These are phyloP conservation scores for Coniferiporia sulphurascens DNA, from an alignment of 1,284 basidiomycete species.

Conservation along the genomic window DNA sequence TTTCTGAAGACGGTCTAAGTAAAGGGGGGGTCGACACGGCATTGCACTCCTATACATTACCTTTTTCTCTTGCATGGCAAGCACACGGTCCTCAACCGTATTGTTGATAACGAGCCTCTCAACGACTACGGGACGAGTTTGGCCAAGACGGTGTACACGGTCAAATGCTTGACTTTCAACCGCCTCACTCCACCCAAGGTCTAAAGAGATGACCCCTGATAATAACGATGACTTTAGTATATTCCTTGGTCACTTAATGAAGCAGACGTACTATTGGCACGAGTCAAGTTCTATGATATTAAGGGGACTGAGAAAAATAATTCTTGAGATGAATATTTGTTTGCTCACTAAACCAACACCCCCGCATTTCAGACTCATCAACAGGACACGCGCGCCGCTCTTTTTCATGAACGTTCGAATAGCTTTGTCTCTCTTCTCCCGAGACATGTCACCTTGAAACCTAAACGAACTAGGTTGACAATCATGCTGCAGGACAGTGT, in stretches of 20 bases:
- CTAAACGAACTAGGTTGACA: conserved; percentile 25
- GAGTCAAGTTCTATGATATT: conserved; percentile 41
- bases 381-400: conserved; percentile 49
- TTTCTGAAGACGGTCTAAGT: conserved; percentile 24
- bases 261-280: conserved; percentile 45
- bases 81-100: conserved; percentile 57
- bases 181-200: conserved; percentile 57
- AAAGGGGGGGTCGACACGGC: background rate
- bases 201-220: conserved; percentile 49
- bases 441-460: conserved; percentile 58
- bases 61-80: conserved; percentile 43
- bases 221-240: background rate
- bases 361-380: conserved; percentile 59
- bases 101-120: conserved; percentile 52
- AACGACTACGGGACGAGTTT: conserved; percentile 48
- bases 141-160: conserved; percentile 49
- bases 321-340: background rate
- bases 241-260: conserved; percentile 15
- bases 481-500: background rate
- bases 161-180: conserved; percentile 39
- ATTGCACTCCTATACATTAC: background rate
- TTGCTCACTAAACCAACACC: conserved; percentile 30
- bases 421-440: conserved; percentile 43
- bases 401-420: conserved; percentile 52
- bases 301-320: background rate